Evolutionary conservation across 2,329 filamentous ascomycete genomes (phyloP).

Genomic region (Pseudogymnoascus pannorum): DNA sequence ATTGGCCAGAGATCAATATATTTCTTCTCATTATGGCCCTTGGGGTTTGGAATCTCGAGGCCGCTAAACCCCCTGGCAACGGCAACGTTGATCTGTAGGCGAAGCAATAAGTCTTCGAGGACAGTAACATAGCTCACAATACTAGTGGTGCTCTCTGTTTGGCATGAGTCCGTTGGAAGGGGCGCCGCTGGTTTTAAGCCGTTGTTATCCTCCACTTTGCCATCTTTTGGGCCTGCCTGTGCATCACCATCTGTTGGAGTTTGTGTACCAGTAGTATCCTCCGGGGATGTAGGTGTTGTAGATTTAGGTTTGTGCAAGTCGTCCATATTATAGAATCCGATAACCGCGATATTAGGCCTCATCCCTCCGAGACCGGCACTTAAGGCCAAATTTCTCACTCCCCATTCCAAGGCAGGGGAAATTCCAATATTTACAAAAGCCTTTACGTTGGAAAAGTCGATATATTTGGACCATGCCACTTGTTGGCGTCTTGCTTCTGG

Average conservation of each 20-base stretch:
- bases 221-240: background rate
- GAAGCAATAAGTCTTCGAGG: constrained; percentile 71
- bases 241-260: background rate
- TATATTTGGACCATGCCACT: constrained; percentile 76
- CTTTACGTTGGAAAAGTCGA: constrained; percentile 80
- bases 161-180: constrained; percentile 63
- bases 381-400: constrained; percentile 72
- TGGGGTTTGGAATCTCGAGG: constrained; percentile 60
- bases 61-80: constrained; percentile 74
- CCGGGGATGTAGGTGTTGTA: background rate
- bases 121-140: constrained; percentile 73
- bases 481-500: constrained; percentile 77
- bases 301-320: constrained; percentile 55
- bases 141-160: constrained; percentile 60
- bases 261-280: constrained; percentile 20
- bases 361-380: constrained; percentile 79
- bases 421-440: constrained; percentile 84
- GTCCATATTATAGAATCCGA: constrained; percentile 74
- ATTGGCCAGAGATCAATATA: constrained; percentile 89
- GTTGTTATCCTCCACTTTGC: constrained; percentile 44
- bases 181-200: constrained; percentile 48
- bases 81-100: constrained; percentile 75
- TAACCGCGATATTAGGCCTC: constrained; percentile 78
- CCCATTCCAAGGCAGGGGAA: constrained; percentile 77
- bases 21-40: constrained; percentile 53